Percentiles rank a stretch among this genome's conserved stretches.
Evolutionary conservation across 2,329 filamentous ascomycete species (phyloP).

Genomic region (Epichloe aotearoae): DNA sequence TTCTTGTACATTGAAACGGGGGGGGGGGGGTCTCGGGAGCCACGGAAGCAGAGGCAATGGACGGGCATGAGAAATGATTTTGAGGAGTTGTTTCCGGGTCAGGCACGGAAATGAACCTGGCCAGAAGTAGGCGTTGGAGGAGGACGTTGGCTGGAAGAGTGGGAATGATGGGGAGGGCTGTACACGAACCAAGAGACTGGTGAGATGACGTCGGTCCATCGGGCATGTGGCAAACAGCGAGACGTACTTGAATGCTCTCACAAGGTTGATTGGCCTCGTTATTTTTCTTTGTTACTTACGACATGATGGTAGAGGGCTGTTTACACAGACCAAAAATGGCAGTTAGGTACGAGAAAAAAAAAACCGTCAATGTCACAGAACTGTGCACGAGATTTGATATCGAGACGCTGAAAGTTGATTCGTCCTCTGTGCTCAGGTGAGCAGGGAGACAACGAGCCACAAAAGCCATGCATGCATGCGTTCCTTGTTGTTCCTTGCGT

Average conservation of each 20-base stretch:
- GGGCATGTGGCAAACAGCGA: background rate
- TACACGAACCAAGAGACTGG: background rate
- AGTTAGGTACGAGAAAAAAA: background rate
- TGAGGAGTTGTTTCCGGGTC: background rate
- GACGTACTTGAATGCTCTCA: background rate
- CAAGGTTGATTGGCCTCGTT: background rate
- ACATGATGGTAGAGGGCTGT: background rate
- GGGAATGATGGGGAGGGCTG: background rate
- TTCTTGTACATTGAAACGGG: conserved; percentile 3
- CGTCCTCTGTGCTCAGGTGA: background rate
- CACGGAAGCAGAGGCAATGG: background rate
- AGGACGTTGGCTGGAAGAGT: background rate
- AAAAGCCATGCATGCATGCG: background rate
- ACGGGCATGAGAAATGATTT: background rate
- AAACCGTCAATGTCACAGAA: background rate
- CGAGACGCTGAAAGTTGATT: background rate
- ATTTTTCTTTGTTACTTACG: background rate
- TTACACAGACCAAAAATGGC: background rate
- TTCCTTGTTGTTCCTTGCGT: background rate
- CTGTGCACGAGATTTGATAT: background rate
- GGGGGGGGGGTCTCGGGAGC: background rate
- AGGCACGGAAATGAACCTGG: background rate
- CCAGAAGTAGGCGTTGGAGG: background rate
- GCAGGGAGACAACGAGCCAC: background rate
- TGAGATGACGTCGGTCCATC: background rate